Evolutionary conservation across 2,329 filamentous ascomycete genomes (phyloP).

Genomic region (Alternaria sp.): DNA sequence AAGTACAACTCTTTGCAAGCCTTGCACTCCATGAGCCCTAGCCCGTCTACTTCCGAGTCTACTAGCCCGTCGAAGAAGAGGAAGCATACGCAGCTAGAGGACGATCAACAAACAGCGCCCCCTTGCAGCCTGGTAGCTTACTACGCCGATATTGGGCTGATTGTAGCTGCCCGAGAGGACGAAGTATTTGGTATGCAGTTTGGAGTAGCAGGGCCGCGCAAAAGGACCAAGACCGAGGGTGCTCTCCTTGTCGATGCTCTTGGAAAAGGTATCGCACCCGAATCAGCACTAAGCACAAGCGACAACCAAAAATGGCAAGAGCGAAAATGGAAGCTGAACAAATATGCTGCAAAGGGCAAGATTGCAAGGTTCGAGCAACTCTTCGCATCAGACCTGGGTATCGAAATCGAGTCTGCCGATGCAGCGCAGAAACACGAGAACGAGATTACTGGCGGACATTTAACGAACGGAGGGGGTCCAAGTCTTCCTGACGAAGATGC

Average conservation of each 20-base stretch:
- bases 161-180: slow-evolving; percentile 69
- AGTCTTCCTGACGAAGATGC: slow-evolving; percentile 30
- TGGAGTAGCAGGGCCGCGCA: slow-evolving; percentile 43
- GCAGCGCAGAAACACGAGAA: slow-evolving; percentile 29
- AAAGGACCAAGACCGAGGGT: slow-evolving; percentile 49
- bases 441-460: slow-evolving; percentile 29
- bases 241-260: slow-evolving; percentile 77
- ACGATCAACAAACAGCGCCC: slow-evolving; percentile 58
- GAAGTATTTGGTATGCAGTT: slow-evolving; percentile 72
- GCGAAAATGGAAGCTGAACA: slow-evolving; percentile 48
- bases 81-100: slow-evolving; percentile 39
- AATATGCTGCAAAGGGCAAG: slow-evolving; percentile 47
- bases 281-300: slow-evolving; percentile 1
- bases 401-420: slow-evolving; percentile 41
- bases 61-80: slow-evolving; percentile 51
- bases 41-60: slow-evolving; percentile 23
- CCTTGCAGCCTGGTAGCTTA: slow-evolving; percentile 54
- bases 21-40: slow-evolving; percentile 46
- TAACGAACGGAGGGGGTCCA: slow-evolving; percentile 35
- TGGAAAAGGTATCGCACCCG: slow-evolving; percentile 65
- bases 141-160: slow-evolving; percentile 71
- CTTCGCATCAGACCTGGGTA: slow-evolving; percentile 51
- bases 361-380: slow-evolving; percentile 54
- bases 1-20: slow-evolving; percentile 66
- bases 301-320: slow-evolving; percentile 42